Conservation (phyloP, 108 stramenopile genomes). For the Cyclotella sp. region DNA sequence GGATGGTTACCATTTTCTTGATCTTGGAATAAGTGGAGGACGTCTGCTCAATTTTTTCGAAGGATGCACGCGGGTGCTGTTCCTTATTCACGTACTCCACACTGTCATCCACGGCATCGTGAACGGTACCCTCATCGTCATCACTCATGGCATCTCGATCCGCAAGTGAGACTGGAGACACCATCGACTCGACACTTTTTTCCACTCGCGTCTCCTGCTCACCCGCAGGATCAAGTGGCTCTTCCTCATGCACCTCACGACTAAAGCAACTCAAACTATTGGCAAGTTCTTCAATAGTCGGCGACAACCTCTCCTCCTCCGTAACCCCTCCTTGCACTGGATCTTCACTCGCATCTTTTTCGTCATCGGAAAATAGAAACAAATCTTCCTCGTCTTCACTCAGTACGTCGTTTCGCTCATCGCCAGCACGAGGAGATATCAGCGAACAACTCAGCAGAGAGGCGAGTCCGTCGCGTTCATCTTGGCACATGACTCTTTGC, state of each 20-base stretch:
- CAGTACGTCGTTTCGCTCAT: slow-evolving; percentile 6
- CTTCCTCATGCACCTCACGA: neutral
- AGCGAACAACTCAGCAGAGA: slow-evolving; percentile 2
- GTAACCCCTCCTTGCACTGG: neutral
- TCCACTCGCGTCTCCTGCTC: too few relatives aligned
- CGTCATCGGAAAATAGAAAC: neutral
- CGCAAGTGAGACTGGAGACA: slow-evolving; percentile 10
- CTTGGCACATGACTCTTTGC: neutral
- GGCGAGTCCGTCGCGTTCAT: slow-evolving; percentile 13
- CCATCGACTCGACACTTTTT: neutral
- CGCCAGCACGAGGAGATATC: slow-evolving; percentile 9
- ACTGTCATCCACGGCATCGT: neutral
- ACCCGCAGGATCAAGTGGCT: neutral
- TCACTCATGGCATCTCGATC: neutral
- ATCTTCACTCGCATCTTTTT: neutral
- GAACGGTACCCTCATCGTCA: neutral
- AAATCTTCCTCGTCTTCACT: neutral
- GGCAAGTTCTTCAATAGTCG: neutral
- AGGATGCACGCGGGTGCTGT: neutral
- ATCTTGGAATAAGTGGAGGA: neutral
- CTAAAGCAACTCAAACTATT: slow-evolving; percentile 8
- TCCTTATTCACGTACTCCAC: neutral
- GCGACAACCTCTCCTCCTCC: neutral
- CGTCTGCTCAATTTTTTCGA: neutral
- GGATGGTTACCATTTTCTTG: slow-evolving; percentile 1